Evolutionary conservation across 441 rosid species (phyloP), one percentile per base, ranked within the genome.

Genomic region (Adansonia rubrostipa): DNA sequence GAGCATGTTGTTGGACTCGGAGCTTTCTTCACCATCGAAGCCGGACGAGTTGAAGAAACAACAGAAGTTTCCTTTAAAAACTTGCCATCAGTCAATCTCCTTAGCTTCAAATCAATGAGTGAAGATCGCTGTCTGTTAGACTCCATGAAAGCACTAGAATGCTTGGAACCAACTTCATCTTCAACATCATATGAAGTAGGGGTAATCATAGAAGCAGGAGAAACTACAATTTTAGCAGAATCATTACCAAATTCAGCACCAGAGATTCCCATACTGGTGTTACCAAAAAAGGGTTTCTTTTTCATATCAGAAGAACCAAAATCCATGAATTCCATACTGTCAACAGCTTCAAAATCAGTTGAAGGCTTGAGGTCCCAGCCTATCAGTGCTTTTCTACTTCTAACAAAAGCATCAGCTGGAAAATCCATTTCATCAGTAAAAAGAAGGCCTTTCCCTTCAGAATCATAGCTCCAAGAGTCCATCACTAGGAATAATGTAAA

Each of bases 81-180:
- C 24, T 84, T 69, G 17, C 81, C 79, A 78, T 86, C 88, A 74
- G 64, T 83, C 76, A 88, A 82, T 71, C 94, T 86, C 72, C 92
- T 92, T 22, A 91, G 80, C 73, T 91, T 85, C 82, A 89, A 80
- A 84, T 89, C 95, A 73, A 89, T 81, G 50, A 89, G 82, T 3
- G 82, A 81, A 40, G 87, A 85, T 78, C 80, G 89, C 17, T 67
- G 79, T 53, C 75, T 79, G 77, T 82, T 73, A 19, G 85, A 87
- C 58, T 86, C 88, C 82, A 81, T 75, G 44, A 73, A 83, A 36
- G 85, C 80, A 51, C 84, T 77, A 6, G 89, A 86, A 77, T 81
- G 78, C 82, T 79, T 88, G 13, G 87, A 86, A 75, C 67, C 73
- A 4, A 88, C 78, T 10, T 83, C 89, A 61, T 84, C 86, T 63